Conservation (phyloP, 2,329 filamentous ascomycete species). For the Colletotrichum tanaceti region DNA sequence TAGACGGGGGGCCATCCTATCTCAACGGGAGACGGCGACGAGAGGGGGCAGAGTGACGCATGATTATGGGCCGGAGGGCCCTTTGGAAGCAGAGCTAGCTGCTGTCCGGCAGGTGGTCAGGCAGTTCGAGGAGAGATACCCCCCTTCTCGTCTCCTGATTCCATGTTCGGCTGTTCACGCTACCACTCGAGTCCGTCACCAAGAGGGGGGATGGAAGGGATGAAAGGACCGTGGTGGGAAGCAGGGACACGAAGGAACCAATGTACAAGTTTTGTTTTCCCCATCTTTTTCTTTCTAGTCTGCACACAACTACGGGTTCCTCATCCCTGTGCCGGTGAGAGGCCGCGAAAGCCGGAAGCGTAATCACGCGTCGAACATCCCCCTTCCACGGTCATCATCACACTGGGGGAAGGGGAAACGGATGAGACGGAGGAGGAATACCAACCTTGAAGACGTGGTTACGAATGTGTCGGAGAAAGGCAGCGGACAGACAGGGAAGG, state of each 20-base stretch:
- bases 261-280: neutral
- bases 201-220: neutral
- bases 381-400: no score
- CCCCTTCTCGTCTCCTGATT: neutral
- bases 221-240: no score
- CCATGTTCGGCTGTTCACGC: conserved; percentile 2
- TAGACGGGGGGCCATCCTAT: neutral
- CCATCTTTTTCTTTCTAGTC: neutral
- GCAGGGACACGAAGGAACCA: neutral
- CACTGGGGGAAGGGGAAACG: neutral
- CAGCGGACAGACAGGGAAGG: no score
- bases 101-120: neutral
- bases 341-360: no score
- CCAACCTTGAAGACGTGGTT: no score
- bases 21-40: neutral
- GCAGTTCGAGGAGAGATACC: neutral
- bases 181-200: neutral
- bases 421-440: no score
- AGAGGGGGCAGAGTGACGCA: neutral
- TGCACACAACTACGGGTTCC: neutral
- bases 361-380: no score
- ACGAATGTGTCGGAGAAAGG: neutral
- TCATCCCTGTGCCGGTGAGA: no score
- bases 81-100: neutral
- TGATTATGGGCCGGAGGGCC: neutral